Conservation (phyloP, 2,329 filamentous ascomycete genomes). For the Zymoseptoria ardabiliae region DNA sequence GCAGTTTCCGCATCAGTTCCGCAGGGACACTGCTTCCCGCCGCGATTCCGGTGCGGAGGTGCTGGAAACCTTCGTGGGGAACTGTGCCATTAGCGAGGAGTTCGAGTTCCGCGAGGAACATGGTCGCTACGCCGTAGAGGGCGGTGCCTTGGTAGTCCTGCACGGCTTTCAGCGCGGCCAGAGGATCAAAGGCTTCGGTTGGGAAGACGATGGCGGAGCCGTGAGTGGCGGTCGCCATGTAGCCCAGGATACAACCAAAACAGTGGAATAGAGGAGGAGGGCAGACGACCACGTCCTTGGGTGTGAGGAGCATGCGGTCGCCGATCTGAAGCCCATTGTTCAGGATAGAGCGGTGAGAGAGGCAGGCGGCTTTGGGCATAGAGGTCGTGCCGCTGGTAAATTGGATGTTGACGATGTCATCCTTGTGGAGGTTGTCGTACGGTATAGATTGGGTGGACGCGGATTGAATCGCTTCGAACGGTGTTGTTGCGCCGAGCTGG, state of each 20-base stretch:
- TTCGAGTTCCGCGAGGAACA: conserved; percentile 86
- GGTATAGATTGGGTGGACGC: conserved; percentile 32
- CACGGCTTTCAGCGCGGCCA: conserved; percentile 58
- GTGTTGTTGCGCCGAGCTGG: conserved; percentile 37
- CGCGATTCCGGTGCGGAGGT: conserved; percentile 81
- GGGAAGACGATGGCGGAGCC: conserved; percentile 79
- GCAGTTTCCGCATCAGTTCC: conserved; percentile 69
- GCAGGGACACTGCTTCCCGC: conserved; percentile 81
- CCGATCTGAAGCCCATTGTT: conserved; percentile 89
- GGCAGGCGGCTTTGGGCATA: conserved; percentile 77
- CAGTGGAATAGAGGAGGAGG: conserved; percentile 59
- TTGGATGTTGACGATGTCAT: conserved; percentile 86
- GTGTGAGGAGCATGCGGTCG: conserved; percentile 70
- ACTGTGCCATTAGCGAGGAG: conserved; percentile 45
- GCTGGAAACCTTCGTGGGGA: conserved; percentile 49
- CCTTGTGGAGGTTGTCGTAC: conserved; percentile 44
- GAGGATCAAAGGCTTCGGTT: conserved; percentile 76
- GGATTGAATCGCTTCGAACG: conserved; percentile 40
- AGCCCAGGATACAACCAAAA: conserved; percentile 87
- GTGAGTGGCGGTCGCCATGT: conserved; percentile 86
- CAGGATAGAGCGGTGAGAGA: conserved; percentile 77
- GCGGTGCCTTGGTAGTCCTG: conserved; percentile 58
- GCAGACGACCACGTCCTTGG: conserved; percentile 61
- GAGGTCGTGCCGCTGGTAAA: conserved; percentile 96
- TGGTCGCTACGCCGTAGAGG: conserved; percentile 86